Conservation (phyloP, 345 rosid species). For the Eucalyptus erythrocorys region DNA sequence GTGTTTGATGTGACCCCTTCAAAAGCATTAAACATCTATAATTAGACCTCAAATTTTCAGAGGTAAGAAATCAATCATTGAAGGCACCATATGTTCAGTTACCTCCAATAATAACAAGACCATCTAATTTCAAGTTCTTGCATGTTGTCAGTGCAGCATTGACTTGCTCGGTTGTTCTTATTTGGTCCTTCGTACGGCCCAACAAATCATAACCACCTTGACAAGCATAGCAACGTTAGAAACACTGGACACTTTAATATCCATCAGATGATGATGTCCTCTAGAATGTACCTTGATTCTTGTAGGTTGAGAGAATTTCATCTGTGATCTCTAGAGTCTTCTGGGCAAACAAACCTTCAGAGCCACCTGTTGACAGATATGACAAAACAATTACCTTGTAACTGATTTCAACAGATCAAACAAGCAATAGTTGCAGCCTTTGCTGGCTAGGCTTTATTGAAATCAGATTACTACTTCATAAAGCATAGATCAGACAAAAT, state of each 20-base stretch:
- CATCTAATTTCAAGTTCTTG: slow-evolving; percentile 84
- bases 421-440: not conserved
- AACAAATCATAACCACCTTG: slow-evolving; percentile 96
- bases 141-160: slow-evolving; percentile 77
- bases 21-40: slow-evolving; percentile 1
- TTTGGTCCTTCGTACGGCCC: slow-evolving; percentile 96
- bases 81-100: not conserved
- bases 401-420: not conserved
- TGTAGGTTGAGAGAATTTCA: slow-evolving; percentile 77
- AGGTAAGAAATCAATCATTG: not conserved
- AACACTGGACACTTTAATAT: not conserved
- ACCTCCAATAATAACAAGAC: slow-evolving; percentile 98
- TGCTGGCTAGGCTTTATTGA: not conserved
- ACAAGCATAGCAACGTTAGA: not conserved
- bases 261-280: not conserved
- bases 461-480: not conserved
- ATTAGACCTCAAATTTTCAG: not conserved
- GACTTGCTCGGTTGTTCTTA: slow-evolving; percentile 93
- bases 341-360: slow-evolving; percentile 95
- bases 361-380: slow-evolving; percentile 51
- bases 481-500: not conserved
- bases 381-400: not conserved
- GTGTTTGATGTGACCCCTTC: slow-evolving; percentile 93
- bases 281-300: slow-evolving; percentile 72
- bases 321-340: slow-evolving; percentile 81